Evolutionary conservation across 345 rosid genomes (phyloP).

Genomic region (Punica granatum): DNA sequence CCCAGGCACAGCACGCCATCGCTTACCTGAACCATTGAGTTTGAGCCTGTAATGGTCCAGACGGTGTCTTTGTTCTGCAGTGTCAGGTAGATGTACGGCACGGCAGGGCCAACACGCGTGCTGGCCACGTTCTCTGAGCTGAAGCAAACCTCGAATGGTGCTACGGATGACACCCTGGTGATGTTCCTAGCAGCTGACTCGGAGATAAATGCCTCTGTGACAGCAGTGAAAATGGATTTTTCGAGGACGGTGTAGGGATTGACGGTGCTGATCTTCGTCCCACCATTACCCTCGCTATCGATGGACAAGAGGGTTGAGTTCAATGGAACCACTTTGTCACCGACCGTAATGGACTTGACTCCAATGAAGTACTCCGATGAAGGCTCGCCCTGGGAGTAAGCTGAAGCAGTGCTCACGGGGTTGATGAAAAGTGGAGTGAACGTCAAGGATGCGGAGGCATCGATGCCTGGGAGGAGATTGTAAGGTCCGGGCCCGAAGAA

Average conservation of each 20-base stretch:
- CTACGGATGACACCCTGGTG: conserved; percentile 33
- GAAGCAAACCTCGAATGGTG: conserved; percentile 59
- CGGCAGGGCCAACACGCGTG: conserved; percentile 49
- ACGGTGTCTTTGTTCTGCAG: conserved; percentile 34
- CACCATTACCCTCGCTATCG: conserved; percentile 36
- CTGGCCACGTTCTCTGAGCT: conserved; percentile 18
- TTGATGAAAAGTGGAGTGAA: conserved; percentile 55
- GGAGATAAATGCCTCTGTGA: conserved; percentile 29
- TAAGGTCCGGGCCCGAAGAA: conserved; percentile 57
- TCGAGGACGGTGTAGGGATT: conserved; percentile 58
- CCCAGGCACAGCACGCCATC: conserved; percentile 49
- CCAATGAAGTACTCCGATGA: conserved; percentile 63
- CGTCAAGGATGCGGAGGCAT: conserved; percentile 30
- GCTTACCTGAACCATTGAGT: conserved; percentile 57
- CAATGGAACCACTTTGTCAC: conserved; percentile 25
- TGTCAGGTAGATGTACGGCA: conserved; percentile 46
- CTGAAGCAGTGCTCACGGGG: conserved; percentile 47
- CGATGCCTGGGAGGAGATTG: conserved; percentile 40
- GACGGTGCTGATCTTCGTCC: conserved; percentile 74
- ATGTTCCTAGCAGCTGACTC: conserved; percentile 37
- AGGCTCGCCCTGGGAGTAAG: conserved; percentile 30
- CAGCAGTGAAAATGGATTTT: conserved; percentile 38
- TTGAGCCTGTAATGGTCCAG: conserved; percentile 61
- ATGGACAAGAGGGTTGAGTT: conserved; percentile 38
- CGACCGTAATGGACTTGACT: conserved; percentile 37